phyloP scores from a whole-genome alignment of 768 basidiomycete species.

The Pulveroboletus sp. region DNA sequence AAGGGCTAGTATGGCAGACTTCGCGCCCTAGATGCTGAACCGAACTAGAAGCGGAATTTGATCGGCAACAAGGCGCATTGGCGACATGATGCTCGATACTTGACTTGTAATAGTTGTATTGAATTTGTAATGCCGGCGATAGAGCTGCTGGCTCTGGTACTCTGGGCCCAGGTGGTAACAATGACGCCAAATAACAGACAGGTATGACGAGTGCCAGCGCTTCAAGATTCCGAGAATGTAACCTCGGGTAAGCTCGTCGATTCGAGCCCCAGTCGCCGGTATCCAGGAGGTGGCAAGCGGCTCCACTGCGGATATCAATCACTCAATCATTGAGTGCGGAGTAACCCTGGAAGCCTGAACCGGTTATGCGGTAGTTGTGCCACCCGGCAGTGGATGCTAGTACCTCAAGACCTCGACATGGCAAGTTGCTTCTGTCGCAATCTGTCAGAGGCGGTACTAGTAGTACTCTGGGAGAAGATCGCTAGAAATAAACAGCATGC shows the following conservation, averaged over 20 bases:
- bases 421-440: no score
- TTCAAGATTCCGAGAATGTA: not conserved
- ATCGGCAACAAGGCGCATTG: not conserved
- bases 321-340: no score
- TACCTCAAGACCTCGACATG: no score
- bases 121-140: conserved; percentile 6
- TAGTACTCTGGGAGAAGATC: no score
- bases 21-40: conserved; percentile 12
- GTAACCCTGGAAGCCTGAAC: no score
- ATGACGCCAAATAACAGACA: not conserved
- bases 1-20: conserved; percentile 10
- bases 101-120: no score
- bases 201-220: not conserved
- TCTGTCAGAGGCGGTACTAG: no score
- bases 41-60: conserved; percentile 19
- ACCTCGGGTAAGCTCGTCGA: not conserved
- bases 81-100: not conserved
- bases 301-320: not conserved
- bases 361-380: no score
- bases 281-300: not conserved
- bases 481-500: no score
- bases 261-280: not conserved
- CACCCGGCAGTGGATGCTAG: no score
- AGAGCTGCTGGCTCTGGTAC: not conserved
- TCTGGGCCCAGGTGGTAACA: not conserved